Conservation (phyloP, 176 grass and related monocot species). For the Poa pratensis region DNA sequence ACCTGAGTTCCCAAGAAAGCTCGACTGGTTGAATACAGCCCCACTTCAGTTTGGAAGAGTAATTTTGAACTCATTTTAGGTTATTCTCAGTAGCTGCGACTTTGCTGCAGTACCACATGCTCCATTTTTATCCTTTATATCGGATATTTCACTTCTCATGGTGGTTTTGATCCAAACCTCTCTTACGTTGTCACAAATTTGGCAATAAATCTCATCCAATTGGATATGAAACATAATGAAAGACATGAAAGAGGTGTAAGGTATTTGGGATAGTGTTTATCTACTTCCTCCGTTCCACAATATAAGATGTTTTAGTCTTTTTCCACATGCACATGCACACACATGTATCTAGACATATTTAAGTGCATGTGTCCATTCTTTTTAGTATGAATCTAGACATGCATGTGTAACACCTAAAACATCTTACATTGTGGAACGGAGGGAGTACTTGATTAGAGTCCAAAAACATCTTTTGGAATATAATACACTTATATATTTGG, state of each 20-base stretch:
- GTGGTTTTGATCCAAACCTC: constrained; percentile 13
- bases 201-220: not conserved
- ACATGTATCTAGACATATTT: too few species aligned
- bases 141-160: constrained; percentile 20
- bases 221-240: constrained; percentile 16
- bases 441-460: not conserved
- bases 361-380: too few species aligned
- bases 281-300: too few species aligned
- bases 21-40: constrained; percentile 95
- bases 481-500: constrained; percentile 19
- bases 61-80: constrained; percentile 65
- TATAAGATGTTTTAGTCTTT: too few species aligned
- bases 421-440: too few species aligned
- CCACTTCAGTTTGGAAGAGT: constrained; percentile 95
- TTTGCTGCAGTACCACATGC: constrained; percentile 24
- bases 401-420: too few species aligned
- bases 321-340: too few species aligned
- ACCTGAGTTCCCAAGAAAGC: constrained; percentile 91
- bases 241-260: not conserved
- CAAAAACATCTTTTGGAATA: constrained; percentile 3
- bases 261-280: not conserved
- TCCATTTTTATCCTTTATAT: constrained; percentile 6
- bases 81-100: constrained; percentile 49
- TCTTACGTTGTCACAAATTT: not conserved
- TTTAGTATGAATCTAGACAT: too few species aligned